Base-by-base conservation (phyloP, 164 flowering plant species). In the grape (Vitis vinifera) region DNA sequence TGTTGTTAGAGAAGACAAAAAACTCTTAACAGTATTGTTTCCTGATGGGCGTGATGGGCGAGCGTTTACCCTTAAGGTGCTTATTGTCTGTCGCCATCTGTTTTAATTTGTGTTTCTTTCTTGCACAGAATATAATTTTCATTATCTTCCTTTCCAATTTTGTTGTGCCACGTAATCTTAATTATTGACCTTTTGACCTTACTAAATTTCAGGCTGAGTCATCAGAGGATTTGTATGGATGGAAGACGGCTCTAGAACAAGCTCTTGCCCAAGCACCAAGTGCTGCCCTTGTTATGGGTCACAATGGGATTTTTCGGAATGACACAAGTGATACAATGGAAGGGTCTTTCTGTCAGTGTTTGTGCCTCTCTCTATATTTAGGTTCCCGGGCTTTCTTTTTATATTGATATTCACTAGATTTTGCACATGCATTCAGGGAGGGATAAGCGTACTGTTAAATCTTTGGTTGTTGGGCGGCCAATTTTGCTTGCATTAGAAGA, bases 31-130 rank as follows among this genome's bases (percentile, higher is more conserved):
- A 67, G 99, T 96, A 17, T 78, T 96, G 73, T 96, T 96, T 80
- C 99, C 99, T 71, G 99, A 93, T 84, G 98, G 99, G 59, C 99
- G 99, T 80, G 97, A 96, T 84, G 98, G 98, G 47, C 82, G 99
- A 16, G 95, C 97, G 8, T 96, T 96, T 77, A 93, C 98, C 17
- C 98, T 96, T 60, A 93, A 96, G 99, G 99, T 96, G 71, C 76
- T 56, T 6, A 37, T 37, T 37, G 7, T 37, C 44, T 37, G 44
- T 37, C 7, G 44, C 27, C 27, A 23, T 23, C 2, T 23, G 27
- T 23, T 23, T 23, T 23, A 23, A 23, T 23, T 23, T 23, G 27
- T 23, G 17, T 62, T 68, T 48, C 59, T 31, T 56, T 61, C 15
- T 30, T 3, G 12, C 19, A 48, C 48, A 49, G 31, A 23, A 23